Evolutionary conservation across 139 green algal species (phyloP).

Genomic region (Micromonas commoda): DNA sequence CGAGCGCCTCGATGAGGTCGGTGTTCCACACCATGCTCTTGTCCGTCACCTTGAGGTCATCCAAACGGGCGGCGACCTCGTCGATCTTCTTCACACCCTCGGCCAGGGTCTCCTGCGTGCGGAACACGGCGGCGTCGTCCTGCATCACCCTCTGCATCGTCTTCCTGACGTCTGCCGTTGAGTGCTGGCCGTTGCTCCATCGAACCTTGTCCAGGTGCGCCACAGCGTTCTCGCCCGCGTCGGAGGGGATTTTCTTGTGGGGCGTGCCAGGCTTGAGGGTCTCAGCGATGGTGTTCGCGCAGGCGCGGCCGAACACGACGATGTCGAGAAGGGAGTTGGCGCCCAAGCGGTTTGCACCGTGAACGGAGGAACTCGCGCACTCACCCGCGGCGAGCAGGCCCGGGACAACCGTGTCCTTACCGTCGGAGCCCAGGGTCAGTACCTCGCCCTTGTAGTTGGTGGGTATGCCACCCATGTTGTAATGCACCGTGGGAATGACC

Average conservation of each 20-base stretch:
- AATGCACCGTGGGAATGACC: conserved; percentile 96
- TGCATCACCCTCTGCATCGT: conserved; percentile 55
- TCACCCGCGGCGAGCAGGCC: conserved; percentile 92
- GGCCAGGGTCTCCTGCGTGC: conserved; percentile 77
- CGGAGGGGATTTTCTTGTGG: conserved; percentile 63
- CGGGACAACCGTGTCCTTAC: conserved; percentile 77
- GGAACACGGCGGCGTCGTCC: conserved; percentile 92
- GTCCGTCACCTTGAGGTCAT: conserved; percentile 60
- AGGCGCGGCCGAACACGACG: conserved; percentile 95
- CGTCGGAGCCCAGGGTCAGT: conserved; percentile 35
- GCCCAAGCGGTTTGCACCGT: conserved; percentile 96
- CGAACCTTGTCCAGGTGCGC: conserved; percentile 79
- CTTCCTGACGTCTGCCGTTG: conserved; percentile 66
- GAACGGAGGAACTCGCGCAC: conserved; percentile 85
- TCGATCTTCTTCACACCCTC: conserved; percentile 76
- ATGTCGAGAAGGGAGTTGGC: conserved; percentile 98
- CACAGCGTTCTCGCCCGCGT: conserved; percentile 68
- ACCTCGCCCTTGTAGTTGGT: conserved; percentile 92
- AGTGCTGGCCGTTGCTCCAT: conserved; percentile 65
- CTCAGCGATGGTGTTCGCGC: conserved; percentile 64
- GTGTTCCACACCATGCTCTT: conserved; percentile 48
- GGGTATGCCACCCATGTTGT: conserved; percentile 98
- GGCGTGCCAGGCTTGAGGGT: conserved; percentile 72
- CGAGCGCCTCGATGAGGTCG: conserved; percentile 84
- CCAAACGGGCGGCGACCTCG: conserved; percentile 61